Evolutionary conservation across 2,329 filamentous ascomycete genomes (phyloP), one percentile per base, ranked within the genome.

Genomic region (Cercospora sp.): DNA sequence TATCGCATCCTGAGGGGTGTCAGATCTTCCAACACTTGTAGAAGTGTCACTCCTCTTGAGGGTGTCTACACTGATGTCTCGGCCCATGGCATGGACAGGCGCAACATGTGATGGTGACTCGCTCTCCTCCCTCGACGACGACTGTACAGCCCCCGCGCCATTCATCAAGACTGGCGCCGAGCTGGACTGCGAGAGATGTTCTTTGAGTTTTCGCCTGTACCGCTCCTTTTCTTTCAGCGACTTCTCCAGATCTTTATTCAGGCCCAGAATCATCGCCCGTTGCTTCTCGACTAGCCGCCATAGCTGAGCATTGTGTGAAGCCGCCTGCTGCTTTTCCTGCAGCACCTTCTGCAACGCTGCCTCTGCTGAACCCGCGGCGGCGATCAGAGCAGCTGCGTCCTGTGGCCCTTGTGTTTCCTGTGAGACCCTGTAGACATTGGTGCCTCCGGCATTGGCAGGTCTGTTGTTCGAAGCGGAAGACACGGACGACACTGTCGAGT

Each of bases 241-340:
- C 63, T 92, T 88, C 79, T 98, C 94, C 12, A 99, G 83, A 77
- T 99, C 95, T 79, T 95, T 96, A 77, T 98, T 97, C 70, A 99
- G 84, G 7, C 94, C 94, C 20, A 97, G 81, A 64, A 99, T 93
- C 89, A 99, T 94, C 16, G 93, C 89, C 70, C 94, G 87, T 80
- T 99, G 95, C 82, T 99, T 98, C 79, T 98, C 94, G 60, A 99
- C 93, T 58, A 99, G 82, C 61, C 93, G 90, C 95, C 95, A 99
- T 75, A 99, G 82, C 78, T 99, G 94, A 18, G 90, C 85, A 77
- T 98, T 98, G 77, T 98, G 95, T 73, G 92, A 90, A 5, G 92
- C 88, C 64, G 93, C 91, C 60, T 92, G 91, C 70, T 94, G 89
- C 79, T 97, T 98, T 77, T 99, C 95, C 77, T 92, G 96, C 71